Base-by-base conservation (phyloP, 2,329 filamentous ascomycete genomes). In the Fonsecaea pugnacius region DNA sequence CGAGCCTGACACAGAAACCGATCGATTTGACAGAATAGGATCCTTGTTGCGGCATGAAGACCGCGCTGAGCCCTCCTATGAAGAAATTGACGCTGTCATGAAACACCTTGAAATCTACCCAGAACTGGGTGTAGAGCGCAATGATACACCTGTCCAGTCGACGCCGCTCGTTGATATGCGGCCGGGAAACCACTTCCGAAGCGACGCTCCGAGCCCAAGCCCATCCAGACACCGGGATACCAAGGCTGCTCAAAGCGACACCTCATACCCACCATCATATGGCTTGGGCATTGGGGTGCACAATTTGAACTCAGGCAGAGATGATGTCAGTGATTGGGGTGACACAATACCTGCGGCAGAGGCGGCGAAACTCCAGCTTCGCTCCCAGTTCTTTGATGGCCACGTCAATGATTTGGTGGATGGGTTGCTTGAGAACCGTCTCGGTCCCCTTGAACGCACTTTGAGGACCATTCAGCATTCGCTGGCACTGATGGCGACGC, bases 21-120 rank as follows among this genome's bases (percentile, higher is more conserved):
- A 65, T 27, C 52, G 62, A 27, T 56, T 60, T 54, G 62, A 62
- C 27, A 55, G 52, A 16, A 50, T 62, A 27, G 51, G 33, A 43
- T 24, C 55, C 32, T 36, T 33, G 38, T 27, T 38, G 18, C 62
- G 53, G 2, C 57, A 61, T 18, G 35, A 64, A 21, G 68, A 68
- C 27, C 64, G 68, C 24, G 36, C 56, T 7, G 51, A 62, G 4
- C 67, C 70, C 18, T 71, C 71, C 1, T 71, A 67, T 51, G 70
- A 94, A 70, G 92, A 97, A 73, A 93, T 97, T 72, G 93, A 97
- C 79, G 91, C 90, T 51, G 88, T 97, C 58, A 96, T 98, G 92
- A 87, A 89, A 69, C 89, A 95, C 65, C 84, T 97, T 71, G 89
- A 92, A 71, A 85, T 88, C 64, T 87, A 92, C 69, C 90, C 89